Base-by-base conservation (phyloP, 23 red algal species). In the Gracilaria domingensis region DNA sequence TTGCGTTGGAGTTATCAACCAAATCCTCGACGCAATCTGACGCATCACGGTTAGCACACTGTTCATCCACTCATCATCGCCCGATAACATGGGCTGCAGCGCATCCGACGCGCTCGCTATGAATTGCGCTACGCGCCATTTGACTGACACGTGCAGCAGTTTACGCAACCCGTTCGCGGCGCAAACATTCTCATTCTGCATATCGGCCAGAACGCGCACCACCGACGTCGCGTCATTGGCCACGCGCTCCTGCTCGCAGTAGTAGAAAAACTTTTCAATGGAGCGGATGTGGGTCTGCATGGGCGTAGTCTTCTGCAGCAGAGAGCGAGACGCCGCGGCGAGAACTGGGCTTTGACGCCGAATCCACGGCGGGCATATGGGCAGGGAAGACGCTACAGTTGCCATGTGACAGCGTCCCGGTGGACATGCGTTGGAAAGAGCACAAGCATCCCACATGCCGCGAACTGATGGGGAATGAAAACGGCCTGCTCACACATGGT, bases 361-460 rank as follows among this genome's bases (percentile, higher is more conserved):
- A 39, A 23, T 53, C 13, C 8, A 21, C 53, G 23, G 80, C 18
- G 24, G n/a, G n/a, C 12, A 90, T n/a, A 18, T 80, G 76, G 56
- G 50, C 48, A n/a, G 51, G 75, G 40, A 90, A 74, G 5, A 32
- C 66, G 8, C 77, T 29, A 21, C 81, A 32, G n/a, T 90, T 29
- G 13, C 9, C 9, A 32, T 59, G 75, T 44, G 87, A 33, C 16
- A 75, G 87, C 20, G 53, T 4, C n/a, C 8, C 73, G 33, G 87
- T 60, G 64, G 50, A 45, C 26, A 66, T 55, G 26, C n/a, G 64
- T 80, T 47, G 75, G 53, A 11, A 12, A 90, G 64, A 24, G 87
- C 87, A 74, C 87, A 90, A 4, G 87, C 87, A 55, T 90, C 87
- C 87, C 87, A 90, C 54, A 81, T 90, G 71, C 57, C 49, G 59